phyloP scores from a whole-genome alignment of 2,329 filamentous ascomycete genomes.

The Colletotrichum aenigma region DNA sequence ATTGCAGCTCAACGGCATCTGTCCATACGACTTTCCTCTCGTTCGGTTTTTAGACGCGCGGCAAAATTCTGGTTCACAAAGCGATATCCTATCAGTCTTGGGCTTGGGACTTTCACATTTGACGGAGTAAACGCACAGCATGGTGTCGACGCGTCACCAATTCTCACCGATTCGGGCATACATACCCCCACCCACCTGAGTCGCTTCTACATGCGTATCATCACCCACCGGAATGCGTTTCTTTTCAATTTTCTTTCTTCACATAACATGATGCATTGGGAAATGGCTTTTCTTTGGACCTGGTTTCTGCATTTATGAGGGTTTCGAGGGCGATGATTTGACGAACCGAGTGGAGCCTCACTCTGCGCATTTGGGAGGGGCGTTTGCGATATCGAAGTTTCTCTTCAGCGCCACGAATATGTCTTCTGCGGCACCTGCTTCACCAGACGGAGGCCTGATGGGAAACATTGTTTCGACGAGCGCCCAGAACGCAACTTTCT shows the following conservation, averaged over 20 bases:
- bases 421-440: too few species aligned
- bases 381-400: neutral
- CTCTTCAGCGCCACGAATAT: neutral
- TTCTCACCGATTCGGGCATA: neutral
- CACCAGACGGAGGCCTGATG: neutral
- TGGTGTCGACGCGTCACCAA: neutral
- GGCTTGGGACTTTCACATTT: neutral
- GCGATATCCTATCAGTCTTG: slow-evolving; percentile 4
- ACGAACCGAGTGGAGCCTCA: neutral
- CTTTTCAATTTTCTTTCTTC: neutral
- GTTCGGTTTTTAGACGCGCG: slow-evolving; percentile 19
- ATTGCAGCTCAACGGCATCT: neutral
- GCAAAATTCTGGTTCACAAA: slow-evolving; percentile 18
- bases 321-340: neutral
- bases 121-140: slow-evolving; percentile 5
- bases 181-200: neutral
- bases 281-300: slow-evolving; percentile 11
- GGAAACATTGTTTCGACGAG: neutral
- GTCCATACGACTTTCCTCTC: slow-evolving; percentile 19
- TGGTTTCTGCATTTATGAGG: slow-evolving; percentile 16
- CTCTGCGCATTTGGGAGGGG: neutral
- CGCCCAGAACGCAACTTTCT: neutral
- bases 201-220: neutral
- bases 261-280: slow-evolving; percentile 22
- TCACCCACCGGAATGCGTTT: neutral